Evolutionary conservation across 345 rosid species (phyloP).

Genomic region (Chamaenerion angustifolium): DNA sequence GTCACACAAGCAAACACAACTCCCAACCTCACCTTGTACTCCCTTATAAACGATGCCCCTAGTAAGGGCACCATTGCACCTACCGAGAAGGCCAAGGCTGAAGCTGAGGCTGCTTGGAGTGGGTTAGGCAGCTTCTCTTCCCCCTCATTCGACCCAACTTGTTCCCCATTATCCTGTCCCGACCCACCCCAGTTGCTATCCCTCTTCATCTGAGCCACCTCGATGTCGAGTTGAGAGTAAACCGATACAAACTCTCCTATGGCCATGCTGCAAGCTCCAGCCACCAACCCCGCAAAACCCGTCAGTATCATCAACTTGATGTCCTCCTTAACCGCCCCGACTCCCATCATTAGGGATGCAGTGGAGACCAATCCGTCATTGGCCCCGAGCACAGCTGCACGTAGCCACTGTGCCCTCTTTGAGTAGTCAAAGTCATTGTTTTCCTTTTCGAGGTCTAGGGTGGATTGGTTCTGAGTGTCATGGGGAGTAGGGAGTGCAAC

Average conservation of each 20-base stretch:
- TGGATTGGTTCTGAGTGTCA: background rate
- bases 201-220: conserved; percentile 61
- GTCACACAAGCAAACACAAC: conserved; percentile 47
- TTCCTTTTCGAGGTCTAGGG: conserved; percentile 16
- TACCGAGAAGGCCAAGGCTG: conserved; percentile 62
- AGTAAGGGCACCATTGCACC: conserved; percentile 83
- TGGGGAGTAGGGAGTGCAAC: no score
- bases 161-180: background rate
- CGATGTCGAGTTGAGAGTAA: conserved; percentile 69
- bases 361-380: conserved; percentile 87
- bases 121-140: conserved; percentile 56
- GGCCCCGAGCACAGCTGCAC: conserved; percentile 92
- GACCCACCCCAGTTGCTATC: conserved; percentile 12
- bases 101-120: conserved; percentile 68
- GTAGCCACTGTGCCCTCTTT: conserved; percentile 81
- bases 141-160: background rate
- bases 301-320: conserved; percentile 67
- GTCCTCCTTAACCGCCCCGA: conserved; percentile 77
- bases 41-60: conserved; percentile 62
- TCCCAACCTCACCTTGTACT: conserved; percentile 43
- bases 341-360: conserved; percentile 81
- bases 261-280: conserved; percentile 97
- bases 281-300: conserved; percentile 80
- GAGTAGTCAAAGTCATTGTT: conserved; percentile 43
- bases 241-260: conserved; percentile 92